Evolutionary conservation across 2,329 filamentous ascomycete species (phyloP), one percentile per base, ranked within the genome.

Genomic region (Pseudogymnoascus verrucosus): DNA sequence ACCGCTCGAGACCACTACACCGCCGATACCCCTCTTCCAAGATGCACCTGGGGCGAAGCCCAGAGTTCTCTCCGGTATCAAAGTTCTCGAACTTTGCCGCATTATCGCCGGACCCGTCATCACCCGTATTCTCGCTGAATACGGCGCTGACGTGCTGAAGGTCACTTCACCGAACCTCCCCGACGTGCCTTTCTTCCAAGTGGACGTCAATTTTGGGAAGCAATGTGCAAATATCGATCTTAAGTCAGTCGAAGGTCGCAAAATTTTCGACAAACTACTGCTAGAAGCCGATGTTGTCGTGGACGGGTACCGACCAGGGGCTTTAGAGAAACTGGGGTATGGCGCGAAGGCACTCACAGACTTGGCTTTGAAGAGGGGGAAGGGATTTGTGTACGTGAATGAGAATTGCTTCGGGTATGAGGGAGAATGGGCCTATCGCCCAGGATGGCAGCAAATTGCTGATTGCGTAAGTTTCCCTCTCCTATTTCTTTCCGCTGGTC

Each of bases 31-130:
- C 2, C 34, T 36, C 34, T 36, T 12, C 14, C 11, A 36, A 36
- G 34, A 36, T 36, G 34, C 12, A 12, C 34, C 34, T 36, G 34
- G 12, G 11, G 34, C 34, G 5, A 36, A 36, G 14, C 11, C 34
- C 34, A 36, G 34, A 12, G 34, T 36, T 36, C 34, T 36, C 34
- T 36, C 34, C 34, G 88, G 89, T 0, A 79, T 91, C 72, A 88
- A 87, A 67, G 88, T 92, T 5, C 80, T 92, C 4, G 89, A 93
- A 71, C 76, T 92, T 31, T 89, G 88, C 71, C 85, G 89, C 44
- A 86, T 91, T 70, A 90, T 92, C 67, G 89, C 89, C 3, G 89
- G 88, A 0, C 89, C 89, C n/a, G 84, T 86, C 5, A 86, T 91
- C 68, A 85, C 85, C 3, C 83, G 88, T 31, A 86, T 86, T 1